Evolutionary conservation across 1,284 basidiomycete species (phyloP).

Genomic region (Sporisorium graminicola): DNA sequence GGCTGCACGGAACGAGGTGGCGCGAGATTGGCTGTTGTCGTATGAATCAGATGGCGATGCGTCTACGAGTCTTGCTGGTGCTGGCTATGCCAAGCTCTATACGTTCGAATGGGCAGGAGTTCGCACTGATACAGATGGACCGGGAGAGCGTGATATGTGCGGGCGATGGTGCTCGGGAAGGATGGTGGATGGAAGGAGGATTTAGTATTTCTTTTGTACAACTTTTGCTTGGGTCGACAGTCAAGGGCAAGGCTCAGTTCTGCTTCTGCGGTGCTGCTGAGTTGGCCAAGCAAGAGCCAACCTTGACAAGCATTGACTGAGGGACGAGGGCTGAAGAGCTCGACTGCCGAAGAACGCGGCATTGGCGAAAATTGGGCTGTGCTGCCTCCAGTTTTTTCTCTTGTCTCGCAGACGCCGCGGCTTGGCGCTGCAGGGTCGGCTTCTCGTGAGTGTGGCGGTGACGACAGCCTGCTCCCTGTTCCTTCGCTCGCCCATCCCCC

Average conservation of each 20-base stretch:
- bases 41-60: too few relatives aligned
- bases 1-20: not conserved
- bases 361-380: not conserved
- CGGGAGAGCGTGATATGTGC: not conserved
- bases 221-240: too few relatives aligned
- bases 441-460: slow-evolving; percentile 22
- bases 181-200: not conserved
- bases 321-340: not conserved
- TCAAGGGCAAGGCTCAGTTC: not conserved
- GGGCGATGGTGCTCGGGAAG: not conserved
- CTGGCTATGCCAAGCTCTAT: not conserved
- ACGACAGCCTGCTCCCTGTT: not conserved
- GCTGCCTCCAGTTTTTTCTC: not conserved
- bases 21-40: not conserved
- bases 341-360: not conserved
- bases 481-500: not conserved
- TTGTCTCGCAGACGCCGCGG: not conserved
- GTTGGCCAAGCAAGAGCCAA: slow-evolving; percentile 3
- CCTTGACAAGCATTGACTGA: not conserved
- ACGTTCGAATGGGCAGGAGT: not conserved
- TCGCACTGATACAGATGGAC: not conserved
- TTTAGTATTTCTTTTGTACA: not conserved
- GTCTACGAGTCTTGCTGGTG: not conserved
- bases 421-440: slow-evolving; percentile 39
- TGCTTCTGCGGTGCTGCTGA: not conserved